phyloP scores from a whole-genome alignment of 306 rosid species.

The Acacia crassicarpa region DNA sequence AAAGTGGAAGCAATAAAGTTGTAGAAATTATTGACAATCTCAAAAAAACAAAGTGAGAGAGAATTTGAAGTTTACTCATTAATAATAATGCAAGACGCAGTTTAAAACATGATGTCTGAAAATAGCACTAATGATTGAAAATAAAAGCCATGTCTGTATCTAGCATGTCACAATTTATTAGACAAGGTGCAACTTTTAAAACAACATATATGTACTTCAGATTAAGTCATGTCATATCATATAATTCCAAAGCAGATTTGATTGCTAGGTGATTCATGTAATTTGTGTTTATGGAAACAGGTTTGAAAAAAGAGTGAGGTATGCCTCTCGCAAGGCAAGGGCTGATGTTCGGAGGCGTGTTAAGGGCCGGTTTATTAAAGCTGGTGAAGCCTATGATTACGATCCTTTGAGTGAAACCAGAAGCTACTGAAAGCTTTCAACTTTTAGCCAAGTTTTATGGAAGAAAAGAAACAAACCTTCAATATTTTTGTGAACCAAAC shows the following conservation, averaged over 20 bases:
- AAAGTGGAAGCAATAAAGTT: neutral
- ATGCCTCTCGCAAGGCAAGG: conserved; percentile 93
- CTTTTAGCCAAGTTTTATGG: conserved; percentile 32
- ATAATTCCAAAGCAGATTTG: neutral
- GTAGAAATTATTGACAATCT: neutral
- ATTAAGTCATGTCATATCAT: neutral
- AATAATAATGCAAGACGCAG: neutral
- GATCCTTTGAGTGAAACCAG: conserved; percentile 65
- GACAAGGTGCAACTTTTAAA: neutral
- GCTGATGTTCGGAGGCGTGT: conserved; percentile 41
- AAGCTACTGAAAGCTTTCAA: conserved; percentile 58
- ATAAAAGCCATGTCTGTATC: neutral
- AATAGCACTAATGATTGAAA: neutral
- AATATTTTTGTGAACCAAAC: conserved; percentile 25
- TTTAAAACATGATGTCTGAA: neutral
- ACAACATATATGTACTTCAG: neutral
- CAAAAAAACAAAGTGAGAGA: neutral
- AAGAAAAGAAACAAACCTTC: conserved; percentile 35
- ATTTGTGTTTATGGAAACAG: conserved; percentile 35
- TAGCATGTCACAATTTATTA: neutral
- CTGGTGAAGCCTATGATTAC: conserved; percentile 53
- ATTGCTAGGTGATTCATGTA: conserved; percentile 21
- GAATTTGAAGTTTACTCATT: neutral
- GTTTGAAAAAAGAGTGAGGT: conserved; percentile 86
- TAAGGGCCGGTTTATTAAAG: conserved; percentile 10